Conservation (phyloP, 352 stramenopile species). For the Thraustochytrium sp. region DNA sequence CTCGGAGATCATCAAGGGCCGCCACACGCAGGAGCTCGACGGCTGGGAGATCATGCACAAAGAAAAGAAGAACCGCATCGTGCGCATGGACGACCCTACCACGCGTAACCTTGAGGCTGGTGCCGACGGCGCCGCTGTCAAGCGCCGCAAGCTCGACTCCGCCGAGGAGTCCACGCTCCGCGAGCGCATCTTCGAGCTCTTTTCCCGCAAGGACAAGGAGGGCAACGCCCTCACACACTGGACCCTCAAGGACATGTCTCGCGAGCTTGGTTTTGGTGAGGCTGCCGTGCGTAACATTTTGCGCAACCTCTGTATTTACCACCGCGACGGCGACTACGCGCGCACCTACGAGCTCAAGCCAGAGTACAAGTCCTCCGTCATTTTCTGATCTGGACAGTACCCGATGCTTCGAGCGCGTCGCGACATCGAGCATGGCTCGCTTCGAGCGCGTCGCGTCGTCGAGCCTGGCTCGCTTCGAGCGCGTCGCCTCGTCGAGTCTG, state of each 20-base stretch:
- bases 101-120: not conserved
- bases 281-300: not conserved
- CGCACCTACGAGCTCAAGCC: slow-evolving; percentile 36
- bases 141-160: slow-evolving; percentile 20
- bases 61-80: not conserved
- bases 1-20: not conserved
- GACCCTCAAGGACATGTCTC: slow-evolving; percentile 19
- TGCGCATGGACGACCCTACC: not conserved
- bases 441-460: too few relatives aligned
- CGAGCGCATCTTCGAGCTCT: slow-evolving; percentile 21
- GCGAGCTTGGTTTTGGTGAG: not conserved
- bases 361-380: slow-evolving; percentile 33
- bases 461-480: too few relatives aligned
- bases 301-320: slow-evolving; percentile 31
- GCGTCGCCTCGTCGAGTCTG: too few relatives aligned
- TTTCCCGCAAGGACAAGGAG: not conserved
- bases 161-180: slow-evolving; percentile 1
- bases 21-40: slow-evolving; percentile 12
- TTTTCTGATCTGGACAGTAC: too few relatives aligned
- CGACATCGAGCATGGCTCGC: too few relatives aligned
- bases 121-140: not conserved
- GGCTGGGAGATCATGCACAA: slow-evolving; percentile 16
- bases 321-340: slow-evolving; percentile 7
- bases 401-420: too few relatives aligned
- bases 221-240: not conserved